Evolutionary conservation across 108 stramenopile species (phyloP), one percentile per base, ranked within the genome.

Genomic region (Phaeodactylum tricornutum): DNA sequence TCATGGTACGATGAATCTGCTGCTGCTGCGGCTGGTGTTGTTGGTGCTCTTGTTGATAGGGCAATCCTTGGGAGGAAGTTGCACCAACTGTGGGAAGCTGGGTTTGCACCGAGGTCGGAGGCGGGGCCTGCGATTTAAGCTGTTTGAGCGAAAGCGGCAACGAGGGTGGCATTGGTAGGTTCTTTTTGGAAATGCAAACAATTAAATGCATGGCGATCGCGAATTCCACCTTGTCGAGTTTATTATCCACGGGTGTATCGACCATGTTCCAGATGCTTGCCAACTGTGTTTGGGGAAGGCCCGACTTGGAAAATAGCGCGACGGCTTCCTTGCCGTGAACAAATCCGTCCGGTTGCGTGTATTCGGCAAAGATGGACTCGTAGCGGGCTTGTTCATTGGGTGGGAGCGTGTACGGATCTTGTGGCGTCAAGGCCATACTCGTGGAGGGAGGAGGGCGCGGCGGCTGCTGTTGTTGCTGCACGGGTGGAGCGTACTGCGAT

Each of bases 141-240:
- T 60, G 57, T 49, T 76, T 62, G 29, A 92, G 55, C 32, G 75
- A 79, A 21, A 39, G 40, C 9, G 89, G 89, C 53, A 92, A 62
- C 1, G 44, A n/a, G 12, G 44, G 23, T 7, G 89, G 89, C 41
- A 70, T 36, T 0, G 73, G 70, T 53, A 92, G 55, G 41, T 78
- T 79, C 67, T 87, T 87, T 55, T 80, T 87, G 50, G 77, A 80
- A 35, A 95, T 57, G 53, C 94, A 95, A 11, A 95, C 94, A 64
- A 97, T 95, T 55, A 97, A 64, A 62, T 97, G 96, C 94, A 95
- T 97, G 0, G 91, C 93, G 11, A 95, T 64, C 49, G 82, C 89
- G 64, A 97, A 97, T 51, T 95, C 96, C 29, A 80, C 35, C 41
- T 54, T 61, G 53, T 84, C 87, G 64, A 92, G 73, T 29, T 83